Percentiles rank a stretch among this genome's conserved stretches.
These are phyloP conservation scores for Prunus padus DNA, from an alignment of 306 rosid genomes.

Conservation along the genomic window DNA sequence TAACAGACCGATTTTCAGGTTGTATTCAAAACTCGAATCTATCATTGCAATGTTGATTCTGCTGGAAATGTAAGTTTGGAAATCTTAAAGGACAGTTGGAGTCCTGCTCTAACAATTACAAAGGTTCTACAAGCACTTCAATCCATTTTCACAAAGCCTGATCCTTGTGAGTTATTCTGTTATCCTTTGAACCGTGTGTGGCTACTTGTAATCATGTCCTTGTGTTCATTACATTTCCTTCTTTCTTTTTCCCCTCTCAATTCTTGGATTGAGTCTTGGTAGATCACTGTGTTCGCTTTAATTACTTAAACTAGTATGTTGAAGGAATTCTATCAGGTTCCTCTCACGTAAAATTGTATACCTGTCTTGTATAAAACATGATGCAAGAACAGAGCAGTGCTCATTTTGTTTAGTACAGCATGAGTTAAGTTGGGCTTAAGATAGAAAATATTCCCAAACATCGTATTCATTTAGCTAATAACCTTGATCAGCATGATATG, in stretches of 20 bases:
- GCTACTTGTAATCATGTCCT: slow-evolving; percentile 1
- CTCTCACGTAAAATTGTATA: background rate
- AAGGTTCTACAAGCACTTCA: slow-evolving; percentile 71
- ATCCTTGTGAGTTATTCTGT: slow-evolving; percentile 63
- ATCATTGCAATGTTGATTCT: slow-evolving; percentile 80
- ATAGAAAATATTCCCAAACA: background rate
- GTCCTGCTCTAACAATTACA: slow-evolving; percentile 86
- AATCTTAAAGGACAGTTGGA: slow-evolving; percentile 84
- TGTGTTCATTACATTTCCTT: background rate
- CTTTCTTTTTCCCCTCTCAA: background rate
- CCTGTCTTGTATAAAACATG: background rate
- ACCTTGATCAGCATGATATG: background rate
- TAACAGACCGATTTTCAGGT: slow-evolving; percentile 49
- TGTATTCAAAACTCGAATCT: slow-evolving; percentile 78
- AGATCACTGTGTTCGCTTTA: background rate
- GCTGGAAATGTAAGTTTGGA: slow-evolving; percentile 61
- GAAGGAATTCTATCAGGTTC: background rate
- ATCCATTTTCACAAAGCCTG: slow-evolving; percentile 65
- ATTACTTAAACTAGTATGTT: background rate
- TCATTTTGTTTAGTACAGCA: background rate
- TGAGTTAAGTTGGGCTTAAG: background rate
- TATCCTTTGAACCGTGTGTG: slow-evolving; percentile 1
- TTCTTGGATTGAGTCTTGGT: background rate
- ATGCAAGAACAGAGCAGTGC: background rate
- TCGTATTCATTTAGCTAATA: background rate